Percentiles rank a stretch among this genome's conserved stretches.
These are phyloP conservation scores for Phytophthora vignae DNA, from an alignment of 352 stramenopile species.

Conservation along the genomic window DNA sequence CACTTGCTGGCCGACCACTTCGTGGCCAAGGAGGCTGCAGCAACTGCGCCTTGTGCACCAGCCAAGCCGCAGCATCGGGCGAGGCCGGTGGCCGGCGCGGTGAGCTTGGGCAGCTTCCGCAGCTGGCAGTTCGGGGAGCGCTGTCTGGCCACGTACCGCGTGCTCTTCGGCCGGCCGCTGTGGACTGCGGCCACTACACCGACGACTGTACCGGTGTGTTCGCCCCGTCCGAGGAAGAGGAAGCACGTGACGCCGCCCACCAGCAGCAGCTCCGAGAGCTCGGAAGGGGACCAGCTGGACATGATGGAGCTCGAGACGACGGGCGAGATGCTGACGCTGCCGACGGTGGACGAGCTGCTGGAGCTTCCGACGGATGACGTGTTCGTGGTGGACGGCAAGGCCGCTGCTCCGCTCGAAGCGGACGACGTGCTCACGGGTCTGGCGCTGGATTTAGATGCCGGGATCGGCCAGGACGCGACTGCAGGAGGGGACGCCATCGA, in stretches of 20 bases:
- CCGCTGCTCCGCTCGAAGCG: not conserved
- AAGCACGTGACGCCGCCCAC: constrained; percentile 29
- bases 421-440: constrained; percentile 31
- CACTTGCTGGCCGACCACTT: constrained; percentile 40
- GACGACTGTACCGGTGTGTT: not conserved
- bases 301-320: not conserved
- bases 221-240: constrained; percentile 26
- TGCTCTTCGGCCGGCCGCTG: constrained; percentile 52
- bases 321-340: constrained; percentile 23
- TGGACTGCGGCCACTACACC: constrained; percentile 12
- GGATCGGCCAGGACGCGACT: constrained; percentile 6
- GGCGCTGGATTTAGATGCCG: constrained; percentile 25
- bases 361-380: constrained; percentile 34
- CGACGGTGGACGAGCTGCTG: constrained; percentile 32
- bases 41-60: not conserved
- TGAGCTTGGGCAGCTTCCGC: constrained; percentile 24
- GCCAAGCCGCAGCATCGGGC: constrained; percentile 10
- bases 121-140: constrained; percentile 39
- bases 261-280: constrained; percentile 31
- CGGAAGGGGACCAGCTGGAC: constrained; percentile 1
- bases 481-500: constrained; percentile 24
- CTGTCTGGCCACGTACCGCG: constrained; percentile 56
- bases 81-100: constrained; percentile 37
- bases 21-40: constrained; percentile 22
- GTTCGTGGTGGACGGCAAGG: constrained; percentile 21